These are phyloP conservation scores for Brassica juncea DNA, from an alignment of 345 rosid genomes.

Conservation along the genomic window DNA sequence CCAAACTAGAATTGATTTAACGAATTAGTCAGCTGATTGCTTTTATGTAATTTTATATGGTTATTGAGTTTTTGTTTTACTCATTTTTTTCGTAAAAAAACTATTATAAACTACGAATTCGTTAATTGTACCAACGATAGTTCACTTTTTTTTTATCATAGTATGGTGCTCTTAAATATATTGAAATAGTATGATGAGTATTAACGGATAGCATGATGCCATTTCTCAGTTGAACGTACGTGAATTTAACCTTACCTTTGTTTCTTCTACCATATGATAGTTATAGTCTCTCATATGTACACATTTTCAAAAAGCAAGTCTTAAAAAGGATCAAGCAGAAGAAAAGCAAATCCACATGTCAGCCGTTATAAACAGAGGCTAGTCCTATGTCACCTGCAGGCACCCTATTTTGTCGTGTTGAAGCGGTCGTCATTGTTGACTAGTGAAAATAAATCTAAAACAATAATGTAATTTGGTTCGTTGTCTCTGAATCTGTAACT, in stretches of 20 bases:
- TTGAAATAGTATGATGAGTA: neutral
- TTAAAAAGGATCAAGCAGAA: neutral
- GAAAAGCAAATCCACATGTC: conserved; percentile 7
- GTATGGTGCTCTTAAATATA: too few species aligned
- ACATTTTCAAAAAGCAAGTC: neutral
- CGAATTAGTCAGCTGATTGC: too few species aligned
- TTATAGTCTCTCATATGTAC: conserved; percentile 6
- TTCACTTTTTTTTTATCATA: neutral
- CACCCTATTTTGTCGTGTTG: conserved; percentile 6
- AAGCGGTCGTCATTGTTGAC: conserved; percentile 8
- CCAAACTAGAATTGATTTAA: too few species aligned
- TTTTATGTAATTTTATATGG: too few species aligned
- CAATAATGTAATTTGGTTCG: neutral
- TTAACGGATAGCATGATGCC: conserved; percentile 16
- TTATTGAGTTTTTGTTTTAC: too few species aligned
- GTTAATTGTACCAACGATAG: too few species aligned
- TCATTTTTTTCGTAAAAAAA: too few species aligned
- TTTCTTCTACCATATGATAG: conserved; percentile 25
- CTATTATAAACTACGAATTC: neutral
- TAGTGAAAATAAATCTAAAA: neutral
- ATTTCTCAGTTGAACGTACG: conserved; percentile 24
- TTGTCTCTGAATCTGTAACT: neutral
- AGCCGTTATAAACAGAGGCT: conserved; percentile 22
- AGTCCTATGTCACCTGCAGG: conserved; percentile 6
- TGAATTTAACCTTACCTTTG: conserved; percentile 19